A percentile compares a stretch with the other conserved stretches of the same genome.
phyloP scores from a whole-genome alignment of 352 stramenopile species.

The Phytophthora hibernalis region DNA sequence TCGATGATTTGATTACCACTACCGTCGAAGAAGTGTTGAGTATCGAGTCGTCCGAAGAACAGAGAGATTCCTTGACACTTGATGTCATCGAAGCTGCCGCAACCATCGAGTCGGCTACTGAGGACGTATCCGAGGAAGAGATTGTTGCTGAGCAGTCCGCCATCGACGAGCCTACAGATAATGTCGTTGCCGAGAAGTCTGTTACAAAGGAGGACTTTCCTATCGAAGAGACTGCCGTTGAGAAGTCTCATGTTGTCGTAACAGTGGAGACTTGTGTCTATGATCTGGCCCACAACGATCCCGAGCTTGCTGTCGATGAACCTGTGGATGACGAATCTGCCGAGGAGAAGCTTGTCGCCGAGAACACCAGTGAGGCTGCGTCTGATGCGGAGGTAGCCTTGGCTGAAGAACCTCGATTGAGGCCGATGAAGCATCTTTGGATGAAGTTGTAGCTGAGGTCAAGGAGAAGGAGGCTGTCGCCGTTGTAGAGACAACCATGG shows the following conservation, averaged over 20 bases:
- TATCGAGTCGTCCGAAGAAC: slow-evolving; percentile 12
- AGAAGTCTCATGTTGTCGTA: neutral
- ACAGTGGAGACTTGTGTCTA: neutral
- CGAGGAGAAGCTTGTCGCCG: neutral
- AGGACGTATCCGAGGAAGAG: too few species aligned
- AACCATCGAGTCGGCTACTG: neutral
- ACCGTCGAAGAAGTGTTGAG: slow-evolving; percentile 20
- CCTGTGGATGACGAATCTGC: neutral
- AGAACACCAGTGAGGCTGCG: neutral
- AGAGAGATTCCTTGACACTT: slow-evolving; percentile 16
- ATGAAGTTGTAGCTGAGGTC: neutral
- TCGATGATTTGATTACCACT: slow-evolving; percentile 13
- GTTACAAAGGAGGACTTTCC: neutral
- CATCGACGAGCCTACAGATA: neutral
- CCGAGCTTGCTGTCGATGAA: neutral
- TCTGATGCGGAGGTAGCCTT: too few species aligned
- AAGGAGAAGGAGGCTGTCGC: neutral
- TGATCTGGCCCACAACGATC: neutral
- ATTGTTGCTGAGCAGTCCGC: neutral
- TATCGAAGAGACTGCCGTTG: neutral
- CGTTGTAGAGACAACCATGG: neutral
- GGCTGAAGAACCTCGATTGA: too few species aligned
- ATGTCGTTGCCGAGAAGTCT: neutral
- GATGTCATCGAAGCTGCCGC: neutral
- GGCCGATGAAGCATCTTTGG: too few species aligned